A percentile compares a stretch with the other conserved stretches of the same genome.
Conservation (phyloP, 805 yeast genomes). For the Kodamaea laetipori region DNA sequence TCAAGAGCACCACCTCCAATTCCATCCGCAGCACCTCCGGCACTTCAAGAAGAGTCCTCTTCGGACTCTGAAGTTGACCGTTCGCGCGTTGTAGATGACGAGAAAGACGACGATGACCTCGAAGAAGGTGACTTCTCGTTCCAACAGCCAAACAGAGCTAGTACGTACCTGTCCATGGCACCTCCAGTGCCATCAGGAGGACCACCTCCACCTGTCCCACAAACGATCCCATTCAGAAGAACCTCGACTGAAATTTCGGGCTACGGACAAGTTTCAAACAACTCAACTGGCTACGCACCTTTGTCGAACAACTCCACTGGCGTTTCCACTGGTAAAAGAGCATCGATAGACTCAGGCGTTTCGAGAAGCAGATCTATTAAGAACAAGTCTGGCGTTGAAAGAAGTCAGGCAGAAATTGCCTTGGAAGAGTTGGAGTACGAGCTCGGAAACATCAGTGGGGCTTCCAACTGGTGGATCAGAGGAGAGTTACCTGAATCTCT, state of each 20-base stretch:
- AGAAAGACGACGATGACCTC: constrained; percentile 17
- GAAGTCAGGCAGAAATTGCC: constrained; percentile 31
- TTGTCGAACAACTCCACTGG: constrained; percentile 17
- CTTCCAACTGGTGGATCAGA: constrained; percentile 67
- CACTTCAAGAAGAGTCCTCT: background rate
- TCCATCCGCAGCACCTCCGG: constrained; percentile 12
- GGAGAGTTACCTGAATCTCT: constrained; percentile 59
- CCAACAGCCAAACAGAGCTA: constrained; percentile 15
- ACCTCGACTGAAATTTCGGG: constrained; percentile 17
- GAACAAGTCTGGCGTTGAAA: constrained; percentile 20
- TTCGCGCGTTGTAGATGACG: constrained; percentile 13
- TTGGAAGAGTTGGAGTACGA: constrained; percentile 32
- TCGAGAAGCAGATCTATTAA: constrained; percentile 20
- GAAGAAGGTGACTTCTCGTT: constrained; percentile 31
- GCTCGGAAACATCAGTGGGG: constrained; percentile 27
- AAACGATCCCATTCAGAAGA: constrained; percentile 11
- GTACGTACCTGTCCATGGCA: constrained; percentile 18
- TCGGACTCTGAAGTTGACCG: constrained; percentile 9
- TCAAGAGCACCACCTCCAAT: constrained; percentile 20
- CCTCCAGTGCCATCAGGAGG: constrained; percentile 17
- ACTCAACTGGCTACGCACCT: constrained; percentile 1
- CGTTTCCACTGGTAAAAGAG: constrained; percentile 16
- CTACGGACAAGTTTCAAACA: background rate
- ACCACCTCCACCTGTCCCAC: constrained; percentile 15
- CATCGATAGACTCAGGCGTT: constrained; percentile 19